Evolutionary conservation across 208 protist species (phyloP).

Genomic region (Trypanosoma theileri): DNA sequence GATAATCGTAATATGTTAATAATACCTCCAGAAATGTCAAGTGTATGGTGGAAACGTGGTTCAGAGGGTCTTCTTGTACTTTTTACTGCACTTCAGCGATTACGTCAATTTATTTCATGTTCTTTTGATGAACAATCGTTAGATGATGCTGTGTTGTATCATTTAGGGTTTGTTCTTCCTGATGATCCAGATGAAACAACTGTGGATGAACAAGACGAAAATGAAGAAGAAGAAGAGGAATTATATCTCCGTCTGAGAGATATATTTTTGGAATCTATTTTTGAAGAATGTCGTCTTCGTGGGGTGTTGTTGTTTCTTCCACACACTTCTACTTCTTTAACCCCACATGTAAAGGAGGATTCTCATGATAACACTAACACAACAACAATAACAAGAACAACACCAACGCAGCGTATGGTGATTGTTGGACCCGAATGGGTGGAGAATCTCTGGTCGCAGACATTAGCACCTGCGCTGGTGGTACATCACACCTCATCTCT

Average conservation of each 20-base stretch:
- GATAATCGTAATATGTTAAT: background rate
- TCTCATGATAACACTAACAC: background rate
- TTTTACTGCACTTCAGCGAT: conserved; percentile 23
- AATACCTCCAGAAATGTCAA: background rate
- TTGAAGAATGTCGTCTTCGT: conserved; percentile 27
- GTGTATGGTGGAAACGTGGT: conserved; percentile 13
- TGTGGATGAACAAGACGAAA: background rate
- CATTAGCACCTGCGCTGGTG: conserved; percentile 16
- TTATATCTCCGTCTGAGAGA: conserved; percentile 5
- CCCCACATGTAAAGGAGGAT: background rate
- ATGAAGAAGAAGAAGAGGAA: background rate
- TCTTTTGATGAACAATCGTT: conserved; percentile 26
- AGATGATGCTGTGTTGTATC: conserved; percentile 23
- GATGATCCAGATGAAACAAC: conserved; percentile 16
- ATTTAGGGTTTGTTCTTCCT: conserved; percentile 18
- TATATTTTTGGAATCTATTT: conserved; percentile 21
- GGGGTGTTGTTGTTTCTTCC: conserved; percentile 23
- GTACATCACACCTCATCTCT: conserved; percentile 7
- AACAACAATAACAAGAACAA: background rate
- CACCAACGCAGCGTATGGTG: conserved; percentile 8
- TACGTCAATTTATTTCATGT: conserved; percentile 22
- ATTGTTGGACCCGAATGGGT: conserved; percentile 21
- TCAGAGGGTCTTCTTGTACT: conserved; percentile 15
- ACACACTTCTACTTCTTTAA: background rate
- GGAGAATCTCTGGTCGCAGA: conserved; percentile 21